phyloP scores from a whole-genome alignment of 257 asterid species.

The Solanum medicagineum region DNA sequence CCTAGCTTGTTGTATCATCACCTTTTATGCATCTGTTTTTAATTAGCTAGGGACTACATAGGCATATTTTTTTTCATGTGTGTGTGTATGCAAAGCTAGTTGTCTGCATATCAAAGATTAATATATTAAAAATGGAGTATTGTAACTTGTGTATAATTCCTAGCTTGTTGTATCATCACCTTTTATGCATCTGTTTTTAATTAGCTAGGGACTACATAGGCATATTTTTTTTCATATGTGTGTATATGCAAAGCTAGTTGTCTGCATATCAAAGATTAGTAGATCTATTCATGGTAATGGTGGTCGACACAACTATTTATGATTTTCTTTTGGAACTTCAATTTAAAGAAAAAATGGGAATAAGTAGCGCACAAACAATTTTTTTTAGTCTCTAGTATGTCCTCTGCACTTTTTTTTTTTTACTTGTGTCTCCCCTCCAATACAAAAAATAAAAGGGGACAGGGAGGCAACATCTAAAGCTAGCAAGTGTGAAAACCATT shows the following conservation, averaged over 20 bases:
- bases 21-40: too few relatives aligned
- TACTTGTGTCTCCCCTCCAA: too few relatives aligned
- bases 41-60: too few relatives aligned
- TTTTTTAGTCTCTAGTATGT: too few relatives aligned
- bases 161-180: not conserved
- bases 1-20: too few relatives aligned
- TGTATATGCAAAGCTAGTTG: not conserved
- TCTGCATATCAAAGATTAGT: not conserved
- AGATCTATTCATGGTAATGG: not conserved
- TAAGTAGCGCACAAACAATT: too few relatives aligned
- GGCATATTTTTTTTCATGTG: too few relatives aligned
- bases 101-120: too few relatives aligned
- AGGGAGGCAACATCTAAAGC: not conserved
- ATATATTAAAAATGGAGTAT: not conserved
- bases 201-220: not conserved
- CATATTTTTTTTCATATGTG: not conserved
- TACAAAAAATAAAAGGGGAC: not conserved
- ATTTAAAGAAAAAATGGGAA: too few relatives aligned
- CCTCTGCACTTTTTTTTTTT: too few relatives aligned
- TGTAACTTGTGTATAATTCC: not conserved
- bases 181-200: not conserved
- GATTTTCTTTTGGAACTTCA: not conserved
- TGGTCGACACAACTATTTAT: not conserved
- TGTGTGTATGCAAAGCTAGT: too few relatives aligned
- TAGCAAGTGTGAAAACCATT: not conserved